phyloP scores from a whole-genome alignment of 78 protist genomes.

The Pigoraptor vietnamica region DNA sequence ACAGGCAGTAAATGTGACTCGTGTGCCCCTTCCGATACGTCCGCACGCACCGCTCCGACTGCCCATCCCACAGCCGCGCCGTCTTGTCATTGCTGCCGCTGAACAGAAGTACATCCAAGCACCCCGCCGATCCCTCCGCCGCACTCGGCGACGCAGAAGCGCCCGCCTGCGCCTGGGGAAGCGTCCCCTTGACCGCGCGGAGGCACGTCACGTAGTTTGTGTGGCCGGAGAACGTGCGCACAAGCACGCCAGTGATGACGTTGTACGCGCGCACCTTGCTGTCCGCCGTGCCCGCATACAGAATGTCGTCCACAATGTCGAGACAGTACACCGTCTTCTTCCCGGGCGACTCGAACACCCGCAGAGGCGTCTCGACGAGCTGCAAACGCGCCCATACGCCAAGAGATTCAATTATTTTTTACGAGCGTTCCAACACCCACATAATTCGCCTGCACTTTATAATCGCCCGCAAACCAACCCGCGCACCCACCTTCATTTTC shows the following conservation, averaged over 20 bases:
- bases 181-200: not conserved
- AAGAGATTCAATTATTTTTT: too few species aligned
- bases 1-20: not conserved
- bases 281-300: not conserved
- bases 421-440: too few species aligned
- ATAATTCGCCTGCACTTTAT: too few species aligned
- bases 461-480: too few species aligned
- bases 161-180: not conserved
- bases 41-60: not conserved
- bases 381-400: too few species aligned
- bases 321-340: not conserved
- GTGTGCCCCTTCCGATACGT: not conserved
- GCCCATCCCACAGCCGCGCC: not conserved
- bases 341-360: not conserved
- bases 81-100: not conserved
- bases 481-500: too few species aligned
- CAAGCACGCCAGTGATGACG: not conserved
- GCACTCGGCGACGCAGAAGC: not conserved
- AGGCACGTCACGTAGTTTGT: not conserved
- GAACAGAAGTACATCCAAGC: not conserved
- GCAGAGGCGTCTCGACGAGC: not conserved
- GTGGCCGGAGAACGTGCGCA: not conserved
- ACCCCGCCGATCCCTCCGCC: too few species aligned
- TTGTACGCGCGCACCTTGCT: not conserved
- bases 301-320: not conserved